phyloP scores from a whole-genome alignment of 2,329 filamentous ascomycete genomes.

The Parascedosporium putredinis region DNA sequence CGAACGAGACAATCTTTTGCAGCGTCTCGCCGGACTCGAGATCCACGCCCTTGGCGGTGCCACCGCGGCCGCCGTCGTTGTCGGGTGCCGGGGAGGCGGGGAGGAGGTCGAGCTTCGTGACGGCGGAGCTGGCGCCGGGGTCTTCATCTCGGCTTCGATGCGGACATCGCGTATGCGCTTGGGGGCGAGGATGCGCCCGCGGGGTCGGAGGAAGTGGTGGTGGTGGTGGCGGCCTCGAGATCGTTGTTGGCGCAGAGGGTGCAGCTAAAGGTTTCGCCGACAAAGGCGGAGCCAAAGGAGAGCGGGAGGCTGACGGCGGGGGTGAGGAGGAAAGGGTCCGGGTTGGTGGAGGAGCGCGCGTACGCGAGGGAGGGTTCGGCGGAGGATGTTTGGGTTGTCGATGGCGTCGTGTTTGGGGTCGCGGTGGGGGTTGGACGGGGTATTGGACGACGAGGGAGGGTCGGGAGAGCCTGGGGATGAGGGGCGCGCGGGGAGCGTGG shows the following conservation, averaged over 20 bases:
- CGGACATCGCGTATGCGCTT: constrained; percentile 63
- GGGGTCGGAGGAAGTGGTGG: neutral
- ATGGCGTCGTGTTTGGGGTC: constrained; percentile 30
- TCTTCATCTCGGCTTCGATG: constrained; percentile 92
- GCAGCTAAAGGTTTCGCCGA: constrained; percentile 90
- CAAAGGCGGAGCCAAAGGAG: constrained; percentile 87
- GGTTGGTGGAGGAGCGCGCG: constrained; percentile 26
- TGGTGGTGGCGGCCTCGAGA: constrained; percentile 19
- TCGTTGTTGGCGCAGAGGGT: constrained; percentile 96
- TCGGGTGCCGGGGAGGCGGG: no score
- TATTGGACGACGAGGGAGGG: constrained; percentile 66
- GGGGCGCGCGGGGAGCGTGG: no score
- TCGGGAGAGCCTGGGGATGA: constrained; percentile 75
- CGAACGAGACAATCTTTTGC: constrained; percentile 74
- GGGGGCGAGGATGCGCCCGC: constrained; percentile 12
- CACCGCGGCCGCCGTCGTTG: constrained; percentile 9
- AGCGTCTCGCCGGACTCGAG: constrained; percentile 56
- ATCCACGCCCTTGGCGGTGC: constrained; percentile 28
- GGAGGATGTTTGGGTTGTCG: constrained; percentile 27
- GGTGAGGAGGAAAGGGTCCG: constrained; percentile 42
- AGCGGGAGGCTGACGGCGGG: constrained; percentile 73
- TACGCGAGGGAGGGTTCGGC: constrained; percentile 65
- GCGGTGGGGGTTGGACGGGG: constrained; percentile 22
- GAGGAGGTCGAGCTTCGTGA: constrained; percentile 57
- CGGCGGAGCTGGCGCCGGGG: constrained; percentile 43